phyloP scores from a whole-genome alignment of 1,284 basidiomycete species.

The Amylostereum areolatum region DNA sequence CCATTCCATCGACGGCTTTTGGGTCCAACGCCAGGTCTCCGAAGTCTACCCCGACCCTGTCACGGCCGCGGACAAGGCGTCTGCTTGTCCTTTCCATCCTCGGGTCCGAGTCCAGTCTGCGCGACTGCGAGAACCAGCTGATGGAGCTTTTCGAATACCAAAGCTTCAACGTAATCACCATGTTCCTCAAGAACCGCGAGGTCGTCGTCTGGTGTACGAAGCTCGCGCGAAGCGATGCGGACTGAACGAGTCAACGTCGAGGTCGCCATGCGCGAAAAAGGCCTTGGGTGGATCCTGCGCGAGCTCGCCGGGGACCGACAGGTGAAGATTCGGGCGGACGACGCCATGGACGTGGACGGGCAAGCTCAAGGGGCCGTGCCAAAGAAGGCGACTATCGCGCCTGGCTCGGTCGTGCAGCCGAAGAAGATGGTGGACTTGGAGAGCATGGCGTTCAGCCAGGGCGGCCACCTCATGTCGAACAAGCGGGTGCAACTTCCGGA shows the following conservation, averaged over 20 bases:
- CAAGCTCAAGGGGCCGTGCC: constrained; percentile 52
- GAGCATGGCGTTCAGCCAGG: constrained; percentile 92
- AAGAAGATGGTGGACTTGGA: constrained; percentile 88
- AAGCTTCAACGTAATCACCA: constrained; percentile 87
- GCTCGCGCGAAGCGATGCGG: constrained; percentile 83
- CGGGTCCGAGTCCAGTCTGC: constrained; percentile 82
- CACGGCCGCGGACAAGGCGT: constrained; percentile 89
- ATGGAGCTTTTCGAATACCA: constrained; percentile 98
- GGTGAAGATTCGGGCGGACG: constrained; percentile 40
- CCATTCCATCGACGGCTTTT: constrained; percentile 94
- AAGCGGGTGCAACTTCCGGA: constrained; percentile 98
- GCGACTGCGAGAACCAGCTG: constrained; percentile 94
- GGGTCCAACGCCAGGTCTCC: constrained; percentile 93
- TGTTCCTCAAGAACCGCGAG: constrained; percentile 93
- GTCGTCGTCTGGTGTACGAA: constrained; percentile 98
- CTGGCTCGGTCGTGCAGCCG: constrained; percentile 84
- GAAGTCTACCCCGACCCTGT: constrained; percentile 91
- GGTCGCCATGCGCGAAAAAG: constrained; percentile 98
- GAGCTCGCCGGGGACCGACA: constrained; percentile 79
- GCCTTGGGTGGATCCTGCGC: constrained; percentile 91
- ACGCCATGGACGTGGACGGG: constrained; percentile 80
- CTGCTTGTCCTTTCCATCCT: constrained; percentile 82
- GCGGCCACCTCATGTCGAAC: constrained; percentile 96
- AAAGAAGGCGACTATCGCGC: constrained; percentile 84
- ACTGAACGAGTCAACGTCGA: constrained; percentile 92